Evolutionary conservation across 179 eudicot species (phyloP), one percentile per base, ranked within the genome.

Genomic region (Spergularia azorica): DNA sequence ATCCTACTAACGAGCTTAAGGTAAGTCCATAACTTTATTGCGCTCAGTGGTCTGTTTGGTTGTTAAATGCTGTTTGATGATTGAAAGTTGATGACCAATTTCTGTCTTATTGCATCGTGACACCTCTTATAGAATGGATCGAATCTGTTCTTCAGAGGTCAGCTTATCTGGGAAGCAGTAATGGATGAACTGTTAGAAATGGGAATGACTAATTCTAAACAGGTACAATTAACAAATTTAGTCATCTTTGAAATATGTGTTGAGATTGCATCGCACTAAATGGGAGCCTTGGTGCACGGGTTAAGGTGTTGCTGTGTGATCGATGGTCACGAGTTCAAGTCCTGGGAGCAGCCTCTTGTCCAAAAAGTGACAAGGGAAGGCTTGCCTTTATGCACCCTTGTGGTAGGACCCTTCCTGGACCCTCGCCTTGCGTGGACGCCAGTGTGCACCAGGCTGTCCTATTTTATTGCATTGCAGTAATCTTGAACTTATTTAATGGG

Each of bases 71-170:
- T 70, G 26, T 63, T 77, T 65, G 39, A 39, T 66, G 69, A 16
- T 26, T 12, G 59, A 77, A 20, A 26, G 17, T 14, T 76, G 15
- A 9, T 59, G 59, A 36, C 65, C 11, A 38, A 6, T 46, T 61
- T 68, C 68, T 12, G 20, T 70, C 26, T 38, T 63, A 12, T 41
- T 43, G 46, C 43, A 66, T 16, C 43, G 59, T 70, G 61, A 51
- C 12, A 51, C 36, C 21, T 26, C 52, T 36, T 63, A 13, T 62
- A 90, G 98, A 90, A 88, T 86, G 94, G 90, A 71, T 89, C 92
- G 46, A 56, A 81, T 76, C 90, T 92, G 72, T 90, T 86, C 86
- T 94, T 92, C 82, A 86, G 97, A 83, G 98, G 98, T 77, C 94
- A 88, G 81, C 89, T 83, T 66, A 92, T 94, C 66, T 94, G 96